Evolutionary conservation across 768 basidiomycete genomes (phyloP).

Genomic region (Lanmaoa pseudosensibilis): DNA sequence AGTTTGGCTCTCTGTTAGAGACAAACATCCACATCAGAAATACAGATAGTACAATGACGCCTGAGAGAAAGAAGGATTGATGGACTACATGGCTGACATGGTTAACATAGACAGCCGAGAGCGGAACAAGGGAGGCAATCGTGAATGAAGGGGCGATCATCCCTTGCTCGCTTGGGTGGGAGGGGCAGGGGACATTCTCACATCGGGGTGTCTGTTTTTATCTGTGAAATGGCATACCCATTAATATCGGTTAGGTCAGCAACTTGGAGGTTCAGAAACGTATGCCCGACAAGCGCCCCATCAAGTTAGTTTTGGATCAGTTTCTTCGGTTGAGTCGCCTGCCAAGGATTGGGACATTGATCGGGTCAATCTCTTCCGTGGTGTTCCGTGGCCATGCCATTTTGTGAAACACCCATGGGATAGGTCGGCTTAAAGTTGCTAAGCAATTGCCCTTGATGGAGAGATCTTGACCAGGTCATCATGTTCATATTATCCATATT

Average conservation of each 20-base stretch:
- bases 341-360: not conserved
- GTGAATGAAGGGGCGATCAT: not conserved
- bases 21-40: conserved; percentile 6
- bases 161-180: not conserved
- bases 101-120: not conserved
- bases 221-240: not conserved
- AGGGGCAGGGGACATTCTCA: not conserved
- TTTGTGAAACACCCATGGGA: not conserved
- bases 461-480: not conserved
- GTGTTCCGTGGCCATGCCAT: not conserved
- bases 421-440: not conserved
- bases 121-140: conserved; percentile 1
- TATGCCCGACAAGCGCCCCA: not conserved
- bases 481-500: not conserved
- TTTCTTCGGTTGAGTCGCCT: not conserved
- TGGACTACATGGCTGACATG: not conserved
- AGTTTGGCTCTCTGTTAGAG: not conserved
- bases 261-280: not conserved
- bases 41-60: not conserved
- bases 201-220: not conserved
- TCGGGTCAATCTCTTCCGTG: not conserved
- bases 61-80: not conserved
- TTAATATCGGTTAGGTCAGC: not conserved
- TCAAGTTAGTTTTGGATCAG: not conserved
- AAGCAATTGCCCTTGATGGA: too few species aligned